Evolutionary conservation across 2,329 filamentous ascomycete species (phyloP).

Genomic region (Ascochyta fabae): DNA sequence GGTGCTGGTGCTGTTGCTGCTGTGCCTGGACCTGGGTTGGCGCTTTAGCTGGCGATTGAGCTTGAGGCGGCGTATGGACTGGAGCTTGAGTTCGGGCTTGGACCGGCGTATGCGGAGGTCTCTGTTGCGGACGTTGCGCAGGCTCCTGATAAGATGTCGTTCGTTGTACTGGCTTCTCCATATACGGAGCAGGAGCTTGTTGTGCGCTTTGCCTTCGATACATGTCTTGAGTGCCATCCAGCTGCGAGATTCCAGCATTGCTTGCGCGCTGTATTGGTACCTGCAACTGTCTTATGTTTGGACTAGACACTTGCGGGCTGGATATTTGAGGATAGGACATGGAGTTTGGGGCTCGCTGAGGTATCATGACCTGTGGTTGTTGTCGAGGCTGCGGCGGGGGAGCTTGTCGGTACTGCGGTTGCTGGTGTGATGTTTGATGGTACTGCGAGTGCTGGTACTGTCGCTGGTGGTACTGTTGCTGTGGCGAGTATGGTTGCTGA

Average conservation of each 20-base stretch:
- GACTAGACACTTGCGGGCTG: constrained; percentile 35
- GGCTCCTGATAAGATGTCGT: constrained; percentile 47
- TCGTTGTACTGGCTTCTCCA: constrained; percentile 47
- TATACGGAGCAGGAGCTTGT: constrained; percentile 30
- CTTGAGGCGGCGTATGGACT: background rate
- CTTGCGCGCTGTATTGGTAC: constrained; percentile 33
- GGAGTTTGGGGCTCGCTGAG: constrained; percentile 28
- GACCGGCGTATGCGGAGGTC: constrained; percentile 30
- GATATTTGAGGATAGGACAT: constrained; percentile 36
- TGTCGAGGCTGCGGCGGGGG: constrained; percentile 14
- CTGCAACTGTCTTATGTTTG: constrained; percentile 38
- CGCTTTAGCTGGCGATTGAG: background rate
- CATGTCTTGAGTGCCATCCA: constrained; percentile 24
- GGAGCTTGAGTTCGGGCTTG: constrained; percentile 13
- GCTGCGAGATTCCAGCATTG: constrained; percentile 22
- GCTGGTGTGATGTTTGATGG: constrained; percentile 23
- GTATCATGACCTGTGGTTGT: constrained; percentile 41
- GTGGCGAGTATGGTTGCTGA: constrained; percentile 12
- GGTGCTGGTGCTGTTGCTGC: background rate
- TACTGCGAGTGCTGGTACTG: constrained; percentile 15
- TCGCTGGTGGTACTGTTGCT: constrained; percentile 4
- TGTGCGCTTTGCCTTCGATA: constrained; percentile 25
- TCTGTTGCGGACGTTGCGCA: constrained; percentile 38
- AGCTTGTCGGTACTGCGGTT: constrained; percentile 10
- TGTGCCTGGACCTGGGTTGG: background rate